These are phyloP conservation scores for Fomitopsis pinicola DNA, from an alignment of 1,284 basidiomycete genomes.

Conservation along the genomic window DNA sequence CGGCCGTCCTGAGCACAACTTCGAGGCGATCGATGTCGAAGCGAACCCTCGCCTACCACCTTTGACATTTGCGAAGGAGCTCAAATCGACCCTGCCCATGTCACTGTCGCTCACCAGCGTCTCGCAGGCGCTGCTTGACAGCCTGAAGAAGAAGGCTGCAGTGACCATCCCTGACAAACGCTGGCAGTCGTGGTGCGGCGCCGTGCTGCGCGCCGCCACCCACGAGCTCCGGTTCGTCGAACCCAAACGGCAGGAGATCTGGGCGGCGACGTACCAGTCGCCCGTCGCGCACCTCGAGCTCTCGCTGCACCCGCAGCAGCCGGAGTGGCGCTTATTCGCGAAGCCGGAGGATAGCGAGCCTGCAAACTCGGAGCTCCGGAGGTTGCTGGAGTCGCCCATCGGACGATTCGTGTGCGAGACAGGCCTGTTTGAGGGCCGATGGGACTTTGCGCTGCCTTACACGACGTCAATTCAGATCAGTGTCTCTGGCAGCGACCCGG, in stretches of 20 bases:
- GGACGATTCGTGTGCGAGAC: constrained; percentile 66
- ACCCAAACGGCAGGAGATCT: constrained; percentile 83
- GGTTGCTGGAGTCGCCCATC: constrained; percentile 68
- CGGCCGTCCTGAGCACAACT: constrained; percentile 86
- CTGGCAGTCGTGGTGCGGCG: constrained; percentile 68
- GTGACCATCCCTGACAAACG: constrained; percentile 43
- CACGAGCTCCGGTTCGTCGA: constrained; percentile 82
- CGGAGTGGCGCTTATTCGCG: constrained; percentile 86
- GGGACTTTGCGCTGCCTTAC: constrained; percentile 82
- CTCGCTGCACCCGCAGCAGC: constrained; percentile 68
- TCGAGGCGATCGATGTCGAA: constrained; percentile 47
- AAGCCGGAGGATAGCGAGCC: constrained; percentile 65
- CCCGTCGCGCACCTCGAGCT: constrained; percentile 72
- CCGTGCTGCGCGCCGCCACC: constrained; percentile 58
- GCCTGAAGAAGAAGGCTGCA: constrained; percentile 41
- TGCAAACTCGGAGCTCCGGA: constrained; percentile 78
- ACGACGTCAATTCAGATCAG: constrained; percentile 50
- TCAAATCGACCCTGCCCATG: constrained; percentile 89
- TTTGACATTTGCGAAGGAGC: constrained; percentile 64
- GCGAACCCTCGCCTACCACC: constrained; percentile 59
- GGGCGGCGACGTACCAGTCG: constrained; percentile 81
- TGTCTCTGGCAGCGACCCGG: constrained; percentile 66
- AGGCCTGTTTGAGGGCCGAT: constrained; percentile 65
- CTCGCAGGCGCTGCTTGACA: constrained; percentile 48
- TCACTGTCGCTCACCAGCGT: constrained; percentile 62